Evolutionary conservation across 371 early-diverging fungal genomes (phyloP).

Genomic region (Furculomyces boomerangus): DNA sequence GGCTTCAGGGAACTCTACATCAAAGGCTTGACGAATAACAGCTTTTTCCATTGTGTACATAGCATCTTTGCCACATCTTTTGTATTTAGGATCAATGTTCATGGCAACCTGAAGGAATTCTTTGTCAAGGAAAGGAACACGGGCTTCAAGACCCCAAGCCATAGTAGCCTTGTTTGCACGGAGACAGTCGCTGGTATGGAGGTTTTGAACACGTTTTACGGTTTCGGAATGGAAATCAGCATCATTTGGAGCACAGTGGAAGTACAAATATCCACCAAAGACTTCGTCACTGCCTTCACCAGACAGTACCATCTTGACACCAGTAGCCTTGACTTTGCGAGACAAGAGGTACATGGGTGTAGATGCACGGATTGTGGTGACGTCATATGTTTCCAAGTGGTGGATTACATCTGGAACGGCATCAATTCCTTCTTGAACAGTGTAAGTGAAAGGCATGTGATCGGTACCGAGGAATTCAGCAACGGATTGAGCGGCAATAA

Average conservation of each 20-base stretch:
- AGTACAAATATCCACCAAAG: constrained; percentile 94
- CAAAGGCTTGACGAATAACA: constrained; percentile 25
- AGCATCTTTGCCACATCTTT: constrained; percentile 34
- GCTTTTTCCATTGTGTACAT: constrained; percentile 60
- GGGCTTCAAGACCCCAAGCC: constrained; percentile 96
- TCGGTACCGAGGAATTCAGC: constrained; percentile 73
- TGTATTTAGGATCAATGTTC: constrained; percentile 60
- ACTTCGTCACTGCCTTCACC: constrained; percentile 95
- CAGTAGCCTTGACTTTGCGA: constrained; percentile 90
- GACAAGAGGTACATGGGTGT: constrained; percentile 94
- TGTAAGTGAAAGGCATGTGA: constrained; percentile 92
- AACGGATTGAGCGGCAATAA: constrained; percentile 73
- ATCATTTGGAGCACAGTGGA: constrained; percentile 78
- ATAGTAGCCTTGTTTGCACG: constrained; percentile 96
- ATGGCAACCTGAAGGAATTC: constrained; percentile 75
- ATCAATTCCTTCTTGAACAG: constrained; percentile 86
- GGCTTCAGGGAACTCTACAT: constrained; percentile 19
- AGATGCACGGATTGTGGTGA: constrained; percentile 94
- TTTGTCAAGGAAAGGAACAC: constrained; percentile 90
- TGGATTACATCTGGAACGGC: constrained; percentile 87
- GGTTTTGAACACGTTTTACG: constrained; percentile 75
- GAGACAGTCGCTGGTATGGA: constrained; percentile 85
- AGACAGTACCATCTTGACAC: constrained; percentile 95
- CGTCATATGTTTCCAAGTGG: constrained; percentile 94
- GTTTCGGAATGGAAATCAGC: constrained; percentile 71